These are phyloP conservation scores for Centrapalus pauciflorus DNA, from an alignment of 129 eudicot species.

Conservation along the genomic window DNA sequence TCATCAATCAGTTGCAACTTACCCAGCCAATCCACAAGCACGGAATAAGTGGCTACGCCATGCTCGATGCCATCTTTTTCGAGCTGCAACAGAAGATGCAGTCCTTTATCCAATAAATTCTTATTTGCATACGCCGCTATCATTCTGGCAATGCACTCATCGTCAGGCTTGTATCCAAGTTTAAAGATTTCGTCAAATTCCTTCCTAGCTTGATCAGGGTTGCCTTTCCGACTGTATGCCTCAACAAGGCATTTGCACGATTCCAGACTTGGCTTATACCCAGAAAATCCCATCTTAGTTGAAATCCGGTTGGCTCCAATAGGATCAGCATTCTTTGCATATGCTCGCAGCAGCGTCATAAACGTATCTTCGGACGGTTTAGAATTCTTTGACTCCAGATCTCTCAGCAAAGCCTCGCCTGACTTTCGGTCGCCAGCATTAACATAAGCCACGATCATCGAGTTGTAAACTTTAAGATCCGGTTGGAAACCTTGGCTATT, in stretches of 20 bases:
- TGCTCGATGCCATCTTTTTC: slow-evolving; percentile 70
- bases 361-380: slow-evolving; percentile 53
- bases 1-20: slow-evolving; percentile 75
- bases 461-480: slow-evolving; percentile 49
- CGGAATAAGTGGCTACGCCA: slow-evolving; percentile 66
- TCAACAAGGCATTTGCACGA: slow-evolving; percentile 59
- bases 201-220: slow-evolving; percentile 45
- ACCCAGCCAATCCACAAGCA: slow-evolving; percentile 74
- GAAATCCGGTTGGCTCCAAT: slow-evolving; percentile 36
- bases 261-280: slow-evolving; percentile 41
- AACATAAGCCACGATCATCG: slow-evolving; percentile 73
- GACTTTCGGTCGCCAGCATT: slow-evolving; percentile 40
- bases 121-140: slow-evolving; percentile 57
- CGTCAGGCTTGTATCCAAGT: slow-evolving; percentile 76
- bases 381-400: slow-evolving; percentile 42
- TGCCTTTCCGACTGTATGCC: slow-evolving; percentile 42
- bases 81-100: slow-evolving; percentile 53
- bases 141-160: slow-evolving; percentile 55
- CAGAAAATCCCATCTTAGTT: slow-evolving; percentile 48
- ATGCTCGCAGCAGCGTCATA: slow-evolving; percentile 53
- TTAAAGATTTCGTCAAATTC: slow-evolving; percentile 55
- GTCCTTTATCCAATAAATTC: slow-evolving; percentile 60
- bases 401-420: slow-evolving; percentile 41
- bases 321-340: slow-evolving; percentile 42
- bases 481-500: slow-evolving; percentile 63